Base-by-base conservation (phyloP, 768 basidiomycete genomes). In the Suillus clintonianus region DNA sequence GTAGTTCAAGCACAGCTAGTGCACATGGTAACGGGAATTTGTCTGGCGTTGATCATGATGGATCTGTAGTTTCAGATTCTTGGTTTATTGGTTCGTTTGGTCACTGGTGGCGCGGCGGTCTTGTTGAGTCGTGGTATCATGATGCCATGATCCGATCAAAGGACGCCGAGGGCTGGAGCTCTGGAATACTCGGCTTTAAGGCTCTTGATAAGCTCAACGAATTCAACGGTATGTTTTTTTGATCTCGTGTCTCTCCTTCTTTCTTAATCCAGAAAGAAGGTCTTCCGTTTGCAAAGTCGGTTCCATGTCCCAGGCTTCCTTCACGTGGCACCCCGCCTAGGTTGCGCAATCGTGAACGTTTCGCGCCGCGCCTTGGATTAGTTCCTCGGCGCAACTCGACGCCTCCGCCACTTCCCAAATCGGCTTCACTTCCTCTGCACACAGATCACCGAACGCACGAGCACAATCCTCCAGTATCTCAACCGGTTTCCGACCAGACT, bases 1-100 rank as follows among this genome's bases (percentile, higher is more conserved):
- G 89, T 62, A 79, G 83, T 62, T 75, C 82, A 63, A 80, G 80
- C 72, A 70, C 69, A 22, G 68, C 71, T 41, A 67, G 22, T 58
- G 24, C 64, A 7, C 71, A 65, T 6, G 59, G 41, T 60, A 71
- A 69, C 27, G 64, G 66, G 22, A 60, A 68, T 45, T 62, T 65
- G 45, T 71, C 79, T 61, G 68, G 72, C 42, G 72, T 74, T 15
- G 73, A 77, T 59, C 64, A 63, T 36, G 83, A 86, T 68, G 77
- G 73, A 62, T 80, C 83, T 67, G 81, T 86, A 67, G 79, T 89
- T 63, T 83, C 87, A 34, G 91, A 95, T 76, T 87, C 90, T 41
- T 94, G 94, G 91, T 97, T 92, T 76, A 81, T 97, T 65, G 95
- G 95, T 36, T 89, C 89, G 13, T 96, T 96, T 76, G 95, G 95